Evolutionary conservation across 805 yeast genomes (phyloP), one percentile per base, ranked within the genome.

Genomic region (Starmerella floricola): DNA sequence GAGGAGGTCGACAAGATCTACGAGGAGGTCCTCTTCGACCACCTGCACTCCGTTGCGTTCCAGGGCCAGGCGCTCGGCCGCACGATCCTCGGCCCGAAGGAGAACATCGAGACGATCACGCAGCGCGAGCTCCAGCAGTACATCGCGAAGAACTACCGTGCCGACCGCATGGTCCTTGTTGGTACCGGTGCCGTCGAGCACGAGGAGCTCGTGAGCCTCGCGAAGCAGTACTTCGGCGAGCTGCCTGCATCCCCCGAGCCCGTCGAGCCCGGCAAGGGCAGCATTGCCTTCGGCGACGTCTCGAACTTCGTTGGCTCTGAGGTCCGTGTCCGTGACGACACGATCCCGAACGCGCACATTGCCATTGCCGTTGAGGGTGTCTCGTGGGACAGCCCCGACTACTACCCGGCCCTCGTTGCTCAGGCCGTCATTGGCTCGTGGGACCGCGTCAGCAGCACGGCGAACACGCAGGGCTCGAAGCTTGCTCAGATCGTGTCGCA

Each of bases 1-100:
- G 97, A 91, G 63, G 97, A 91, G 64, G 96, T 91, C 45, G 97
- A 88, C 63, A 88, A 87, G 66, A 86, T 85, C 94, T 84, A 85
- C 60, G 98, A 91, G 61, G 99, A 91, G 63, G 97, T 91, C 29
- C 93, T 91, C 8, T 91, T 91, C 62, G 99, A 91, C 63, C 94
- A 93, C 62, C 66, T 91, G 41, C 99, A 91, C 64, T 86, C 93
- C 36, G 84, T 86, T 27, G 86, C 94, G 8, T 91, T 75, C 67
- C 82, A 75, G 61, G 78, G 74, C 53, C 97, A 93, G 63, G 93
- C 95, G 36, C 69, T 91, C 48, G 99, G 99, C 21, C 78, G 96
- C 65, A 93, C 98, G 8, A 91, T 91, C 45, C 67, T 91, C 46
- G 99, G 99, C 0, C 97, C 99, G 16, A 73, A 86, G 47, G 82